phyloP scores from a whole-genome alignment of 495 filamentous ascomycete species.

The Lepidopterella palustris region DNA sequence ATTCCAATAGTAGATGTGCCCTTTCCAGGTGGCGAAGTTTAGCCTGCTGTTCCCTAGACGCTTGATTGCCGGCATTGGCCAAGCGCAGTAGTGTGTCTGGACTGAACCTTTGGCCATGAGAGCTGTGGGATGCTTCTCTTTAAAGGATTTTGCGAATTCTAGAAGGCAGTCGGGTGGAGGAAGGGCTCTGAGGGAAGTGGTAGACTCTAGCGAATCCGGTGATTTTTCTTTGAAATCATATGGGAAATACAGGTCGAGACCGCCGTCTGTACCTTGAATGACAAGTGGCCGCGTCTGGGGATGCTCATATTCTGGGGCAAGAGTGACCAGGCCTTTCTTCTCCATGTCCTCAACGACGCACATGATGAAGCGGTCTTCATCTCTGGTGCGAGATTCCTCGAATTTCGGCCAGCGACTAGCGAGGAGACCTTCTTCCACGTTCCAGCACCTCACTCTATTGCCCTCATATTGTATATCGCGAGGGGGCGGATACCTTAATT shows the following conservation, averaged over 20 bases:
- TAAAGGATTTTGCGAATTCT: conserved; percentile 9
- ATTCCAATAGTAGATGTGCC: conserved; percentile 12
- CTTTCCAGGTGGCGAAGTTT: conserved; percentile 14
- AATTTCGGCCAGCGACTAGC: neutral
- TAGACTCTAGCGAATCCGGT: neutral
- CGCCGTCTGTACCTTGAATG: conserved; percentile 12
- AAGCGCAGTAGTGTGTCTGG: conserved; percentile 14
- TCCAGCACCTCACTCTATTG: conserved; percentile 8
- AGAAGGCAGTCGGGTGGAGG: conserved; percentile 7
- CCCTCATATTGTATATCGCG: conserved; percentile 11
- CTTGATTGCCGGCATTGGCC: conserved; percentile 12
- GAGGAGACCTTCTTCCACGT: neutral
- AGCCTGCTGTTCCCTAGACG: conserved; percentile 6
- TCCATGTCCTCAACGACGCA: conserved; percentile 18
- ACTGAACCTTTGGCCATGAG: conserved; percentile 17
- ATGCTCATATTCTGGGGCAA: conserved; percentile 5
- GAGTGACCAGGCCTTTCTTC: conserved; percentile 2
- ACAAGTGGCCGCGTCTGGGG: conserved; percentile 11
- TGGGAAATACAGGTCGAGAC: conserved; percentile 16
- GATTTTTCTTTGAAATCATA: conserved; percentile 3
- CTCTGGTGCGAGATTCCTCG: neutral
- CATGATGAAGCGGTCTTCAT: conserved; percentile 15
- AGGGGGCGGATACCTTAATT: conserved; percentile 4
- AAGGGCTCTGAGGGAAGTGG: neutral
- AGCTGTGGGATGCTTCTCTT: conserved; percentile 1